Percentiles rank a stretch among this genome's conserved stretches.
Conservation (phyloP, 106 monocot species). For the Dioscorea dumetorum region DNA sequence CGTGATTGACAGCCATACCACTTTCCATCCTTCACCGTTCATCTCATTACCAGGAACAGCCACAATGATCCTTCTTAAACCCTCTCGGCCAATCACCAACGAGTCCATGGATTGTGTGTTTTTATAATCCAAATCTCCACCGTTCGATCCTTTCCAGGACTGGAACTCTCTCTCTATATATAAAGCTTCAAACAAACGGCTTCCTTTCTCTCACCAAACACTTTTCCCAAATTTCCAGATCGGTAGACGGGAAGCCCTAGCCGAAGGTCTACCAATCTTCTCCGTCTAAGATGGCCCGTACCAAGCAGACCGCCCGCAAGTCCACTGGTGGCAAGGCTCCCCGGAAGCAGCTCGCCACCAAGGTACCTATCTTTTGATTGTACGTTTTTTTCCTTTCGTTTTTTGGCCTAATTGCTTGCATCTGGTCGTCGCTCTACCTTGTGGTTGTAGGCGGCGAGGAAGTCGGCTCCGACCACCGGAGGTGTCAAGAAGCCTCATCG, state of each 20-base stretch:
- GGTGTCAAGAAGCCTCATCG: constrained; percentile 1
- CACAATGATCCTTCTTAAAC: too few relatives aligned
- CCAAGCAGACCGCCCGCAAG: constrained; percentile 7
- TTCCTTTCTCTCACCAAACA: neutral
- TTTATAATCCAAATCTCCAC: too few relatives aligned
- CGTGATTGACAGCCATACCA: too few relatives aligned
- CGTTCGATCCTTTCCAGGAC: too few relatives aligned
- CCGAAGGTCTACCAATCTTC: neutral
- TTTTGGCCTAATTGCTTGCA: neutral
- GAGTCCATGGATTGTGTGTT: too few relatives aligned
- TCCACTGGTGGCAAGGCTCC: constrained; percentile 6
- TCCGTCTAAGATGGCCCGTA: neutral
- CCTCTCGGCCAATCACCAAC: too few relatives aligned
- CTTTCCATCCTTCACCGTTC: too few relatives aligned
- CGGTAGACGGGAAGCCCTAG: neutral
- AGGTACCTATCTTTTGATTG: neutral
- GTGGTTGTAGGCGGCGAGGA: neutral
- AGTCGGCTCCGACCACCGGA: neutral
- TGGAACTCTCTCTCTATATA: too few relatives aligned
- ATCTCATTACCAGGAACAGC: too few relatives aligned
- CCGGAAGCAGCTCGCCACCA: constrained; percentile 9
- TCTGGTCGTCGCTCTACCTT: neutral
- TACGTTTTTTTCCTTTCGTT: neutral
- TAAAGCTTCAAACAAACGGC: too few relatives aligned
- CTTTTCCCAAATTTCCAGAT: neutral